Percentiles rank a stretch among this genome's conserved stretches.
Evolutionary conservation across 768 basidiomycete genomes (phyloP).

Genomic region (Russula sp.): DNA sequence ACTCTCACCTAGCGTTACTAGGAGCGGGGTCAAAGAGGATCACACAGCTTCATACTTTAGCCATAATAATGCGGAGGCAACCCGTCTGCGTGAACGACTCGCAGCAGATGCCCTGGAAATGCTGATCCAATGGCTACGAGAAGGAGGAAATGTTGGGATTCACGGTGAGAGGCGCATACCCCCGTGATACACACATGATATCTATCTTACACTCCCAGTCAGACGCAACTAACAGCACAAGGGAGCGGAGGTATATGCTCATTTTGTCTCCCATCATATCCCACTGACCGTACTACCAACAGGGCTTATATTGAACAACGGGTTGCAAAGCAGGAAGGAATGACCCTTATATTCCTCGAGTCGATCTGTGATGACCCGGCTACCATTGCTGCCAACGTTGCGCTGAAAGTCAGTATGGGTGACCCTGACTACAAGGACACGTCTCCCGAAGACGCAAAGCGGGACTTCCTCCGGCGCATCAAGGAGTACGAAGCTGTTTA

Average conservation of each 20-base stretch:
- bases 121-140: constrained; percentile 91
- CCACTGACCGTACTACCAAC: background rate
- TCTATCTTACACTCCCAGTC: constrained; percentile 7
- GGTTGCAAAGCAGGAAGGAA: constrained; percentile 80
- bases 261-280: background rate
- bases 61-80: constrained; percentile 77
- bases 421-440: constrained; percentile 97
- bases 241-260: constrained; percentile 57
- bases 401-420: constrained; percentile 91
- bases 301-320: constrained; percentile 84
- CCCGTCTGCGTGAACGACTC: constrained; percentile 70
- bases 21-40: constrained; percentile 83
- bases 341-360: constrained; percentile 91
- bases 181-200: background rate
- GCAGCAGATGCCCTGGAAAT: constrained; percentile 92
- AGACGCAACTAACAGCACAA: constrained; percentile 98
- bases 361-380: constrained; percentile 92
- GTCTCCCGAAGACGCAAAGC: constrained; percentile 78
- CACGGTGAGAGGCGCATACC: constrained; percentile 60
- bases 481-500: constrained; percentile 93
- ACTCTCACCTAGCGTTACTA: constrained; percentile 33
- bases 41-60: constrained; percentile 91
- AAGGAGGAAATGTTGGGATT: constrained; percentile 95
- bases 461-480: constrained; percentile 89
- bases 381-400: constrained; percentile 93